A percentile compares a stretch with the other conserved stretches of the same genome.
Conservation (phyloP, 2,329 filamentous ascomycete genomes). For the Ceratocystis eucalypticola region DNA sequence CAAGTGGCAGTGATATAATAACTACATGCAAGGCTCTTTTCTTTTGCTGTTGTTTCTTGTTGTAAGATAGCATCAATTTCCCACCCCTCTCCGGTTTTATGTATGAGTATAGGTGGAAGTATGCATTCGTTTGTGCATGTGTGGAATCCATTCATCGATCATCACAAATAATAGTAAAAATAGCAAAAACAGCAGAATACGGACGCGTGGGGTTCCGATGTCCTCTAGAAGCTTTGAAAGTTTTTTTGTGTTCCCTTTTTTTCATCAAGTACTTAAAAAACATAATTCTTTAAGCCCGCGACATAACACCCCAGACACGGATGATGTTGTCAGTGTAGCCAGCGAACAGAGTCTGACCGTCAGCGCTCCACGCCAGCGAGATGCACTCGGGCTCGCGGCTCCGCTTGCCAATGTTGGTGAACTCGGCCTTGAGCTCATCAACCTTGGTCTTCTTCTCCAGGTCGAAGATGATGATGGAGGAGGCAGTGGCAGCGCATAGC, state of each 20-base stretch:
- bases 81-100: neutral
- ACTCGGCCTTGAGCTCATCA: slow-evolving; percentile 96
- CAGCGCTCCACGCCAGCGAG: slow-evolving; percentile 90
- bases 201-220: slow-evolving; percentile 16
- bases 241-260: slow-evolving; percentile 21
- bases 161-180: slow-evolving; percentile 16
- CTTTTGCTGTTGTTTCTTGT: neutral
- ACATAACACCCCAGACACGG: slow-evolving; percentile 96
- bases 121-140: neutral
- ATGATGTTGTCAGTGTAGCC: slow-evolving; percentile 99
- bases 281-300: slow-evolving; percentile 52
- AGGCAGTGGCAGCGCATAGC: slow-evolving; percentile 95
- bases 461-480: slow-evolving; percentile 99
- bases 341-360: slow-evolving; percentile 97
- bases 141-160: slow-evolving; percentile 11
- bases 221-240: slow-evolving; percentile 19
- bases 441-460: slow-evolving; percentile 99
- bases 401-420: slow-evolving; percentile 93
- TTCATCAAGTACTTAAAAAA: slow-evolving; percentile 20
- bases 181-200: slow-evolving; percentile 12
- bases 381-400: slow-evolving; percentile 97
- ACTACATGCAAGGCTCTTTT: neutral
- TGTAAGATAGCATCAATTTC: neutral
- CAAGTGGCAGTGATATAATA: neutral
- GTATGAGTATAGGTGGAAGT: neutral